phyloP scores from a whole-genome alignment of 768 basidiomycete species.

The Boletus rubropictus region DNA sequence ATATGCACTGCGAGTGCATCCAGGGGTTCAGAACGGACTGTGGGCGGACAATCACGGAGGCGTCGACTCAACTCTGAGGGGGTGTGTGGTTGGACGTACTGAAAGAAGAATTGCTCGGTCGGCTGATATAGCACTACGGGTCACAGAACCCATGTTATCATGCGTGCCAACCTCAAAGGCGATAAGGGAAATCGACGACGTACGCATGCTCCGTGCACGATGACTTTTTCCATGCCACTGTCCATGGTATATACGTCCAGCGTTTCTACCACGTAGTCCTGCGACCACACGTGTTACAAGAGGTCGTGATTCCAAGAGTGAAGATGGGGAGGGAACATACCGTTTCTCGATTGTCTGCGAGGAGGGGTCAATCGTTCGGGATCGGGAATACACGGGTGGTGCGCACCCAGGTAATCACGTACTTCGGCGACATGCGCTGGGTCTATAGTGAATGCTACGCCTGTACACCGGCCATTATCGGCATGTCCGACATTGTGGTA shows the following conservation, averaged over 20 bases:
- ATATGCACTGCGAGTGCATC: conserved; percentile 62
- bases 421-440: conserved; percentile 69
- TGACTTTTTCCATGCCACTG: conserved; percentile 44
- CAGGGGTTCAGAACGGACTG: conserved; percentile 79
- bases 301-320: neutral
- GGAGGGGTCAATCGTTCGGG: neutral
- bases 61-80: neutral
- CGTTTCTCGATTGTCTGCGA: conserved; percentile 77
- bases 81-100: neutral
- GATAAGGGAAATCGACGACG: neutral
- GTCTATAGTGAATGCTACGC: conserved; percentile 85
- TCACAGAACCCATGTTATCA: neutral
- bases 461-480: conserved; percentile 30
- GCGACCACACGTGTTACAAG: neutral
- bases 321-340: conserved; percentile 28
- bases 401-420: conserved; percentile 69
- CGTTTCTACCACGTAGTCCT: conserved; percentile 84
- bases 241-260: conserved; percentile 65
- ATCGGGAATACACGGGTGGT: neutral
- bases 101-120: conserved; percentile 45
- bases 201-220: conserved; percentile 36
- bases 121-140: conserved; percentile 76
- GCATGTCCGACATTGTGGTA: neutral
- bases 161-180: neutral
- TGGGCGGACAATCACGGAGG: neutral